Evolutionary conservation across 108 stramenopile species (phyloP), one percentile per base, ranked within the genome.

Genomic region (Epipyxis sp.): DNA sequence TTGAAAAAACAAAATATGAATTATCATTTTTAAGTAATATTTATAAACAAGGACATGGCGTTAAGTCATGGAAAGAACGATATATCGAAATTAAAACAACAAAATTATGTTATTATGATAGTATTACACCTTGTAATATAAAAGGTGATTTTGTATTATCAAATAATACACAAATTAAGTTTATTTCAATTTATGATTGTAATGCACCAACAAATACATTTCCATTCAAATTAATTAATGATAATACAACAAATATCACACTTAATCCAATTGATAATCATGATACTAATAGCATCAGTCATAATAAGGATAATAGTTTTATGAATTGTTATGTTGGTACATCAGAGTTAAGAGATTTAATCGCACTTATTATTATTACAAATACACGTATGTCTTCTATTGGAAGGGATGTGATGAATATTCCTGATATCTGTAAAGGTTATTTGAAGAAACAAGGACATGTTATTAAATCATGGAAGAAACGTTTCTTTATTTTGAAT

Each of bases 51-150:
- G 61, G 61, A 10, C 61, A 65, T 37, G 13, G 61, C 61, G 3
- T 13, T 37, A 65, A 65, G 61, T 65, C 61, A 3, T 65, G 61
- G 61, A 65, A 65, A 37, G 61, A 65, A 37, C 61, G 61, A 3
- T 65, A 35, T 37, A 32, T 65, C 13, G 25, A 29, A 10, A 32
- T 32, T 10, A 50, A 6, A 50, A 50, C 46, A 13, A 65, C 20
- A 10, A 65, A 65, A 37, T 32, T 65, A 32, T 32, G 34, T 10
- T 65, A 65, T 32, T 65, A 35, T 37, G 61, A 65, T 25, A n/a
- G n/a, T n/a, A n/a, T n/a, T n/a, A n/a, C n/a, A n/a, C n/a, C n/a
- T n/a, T n/a, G n/a, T n/a, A n/a, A n/a, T n/a, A 6, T 65, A 32
- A 29, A 37, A 32, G 61, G 61, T 37, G 61, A 65, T 6, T 65